A percentile compares a stretch with the other conserved stretches of the same genome.
Conservation (phyloP, 1,284 basidiomycete species). For the Ustilago nuda region DNA sequence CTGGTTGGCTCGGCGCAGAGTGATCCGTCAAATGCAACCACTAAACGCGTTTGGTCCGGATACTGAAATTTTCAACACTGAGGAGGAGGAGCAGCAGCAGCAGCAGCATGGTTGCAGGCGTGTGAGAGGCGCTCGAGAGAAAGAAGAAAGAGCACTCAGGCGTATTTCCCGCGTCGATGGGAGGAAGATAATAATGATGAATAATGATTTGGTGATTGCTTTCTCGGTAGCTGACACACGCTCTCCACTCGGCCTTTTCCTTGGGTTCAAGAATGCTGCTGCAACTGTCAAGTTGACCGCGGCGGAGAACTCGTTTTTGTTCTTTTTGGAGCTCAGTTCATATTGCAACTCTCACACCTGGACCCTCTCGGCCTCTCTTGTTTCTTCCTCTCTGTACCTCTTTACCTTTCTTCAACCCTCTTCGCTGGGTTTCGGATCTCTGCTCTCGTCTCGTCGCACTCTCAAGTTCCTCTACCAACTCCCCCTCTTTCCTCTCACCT, state of each 20-base stretch:
- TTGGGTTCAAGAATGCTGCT: background rate
- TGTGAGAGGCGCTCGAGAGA: background rate
- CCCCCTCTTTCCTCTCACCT: background rate
- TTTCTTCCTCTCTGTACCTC: background rate
- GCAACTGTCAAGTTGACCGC: background rate
- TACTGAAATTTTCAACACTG: background rate
- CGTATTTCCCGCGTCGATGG: constrained; percentile 2
- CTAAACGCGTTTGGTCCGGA: constrained; percentile 5
- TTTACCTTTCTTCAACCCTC: background rate
- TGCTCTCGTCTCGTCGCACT: background rate
- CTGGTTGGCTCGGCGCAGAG: constrained; percentile 33
- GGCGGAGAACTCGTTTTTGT: no score
- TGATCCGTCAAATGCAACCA: constrained; percentile 17
- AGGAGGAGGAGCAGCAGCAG: background rate
- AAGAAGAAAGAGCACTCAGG: background rate
- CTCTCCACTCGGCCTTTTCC: constrained; percentile 6
- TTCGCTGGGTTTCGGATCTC: background rate
- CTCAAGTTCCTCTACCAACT: background rate
- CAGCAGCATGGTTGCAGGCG: background rate
- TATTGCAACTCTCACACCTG: background rate
- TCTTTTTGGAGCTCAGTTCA: background rate
- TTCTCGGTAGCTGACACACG: background rate
- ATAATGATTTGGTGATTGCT: constrained; percentile 3
- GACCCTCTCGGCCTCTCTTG: background rate
- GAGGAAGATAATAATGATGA: background rate